Evolutionary conservation across 2,329 filamentous ascomycete genomes (phyloP).

Genomic region (Colletotrichum incanum): DNA sequence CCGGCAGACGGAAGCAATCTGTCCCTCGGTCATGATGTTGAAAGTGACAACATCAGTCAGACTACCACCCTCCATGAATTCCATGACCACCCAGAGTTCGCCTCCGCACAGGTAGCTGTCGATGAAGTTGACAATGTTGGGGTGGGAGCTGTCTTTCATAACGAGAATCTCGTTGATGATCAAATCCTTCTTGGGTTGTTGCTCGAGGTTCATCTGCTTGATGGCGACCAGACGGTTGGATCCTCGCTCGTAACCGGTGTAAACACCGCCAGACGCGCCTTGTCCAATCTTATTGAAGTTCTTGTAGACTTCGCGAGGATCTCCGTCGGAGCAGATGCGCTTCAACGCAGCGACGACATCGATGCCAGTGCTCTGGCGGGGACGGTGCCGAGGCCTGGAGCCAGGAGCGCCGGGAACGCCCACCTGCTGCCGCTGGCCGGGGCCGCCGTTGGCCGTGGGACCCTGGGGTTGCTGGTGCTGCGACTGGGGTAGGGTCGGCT

Average conservation of each 20-base stretch:
- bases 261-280: conserved; percentile 96
- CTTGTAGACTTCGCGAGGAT: conserved; percentile 90
- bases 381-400: conserved; percentile 81
- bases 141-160: conserved; percentile 99
- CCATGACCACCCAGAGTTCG: conserved; percentile 99
- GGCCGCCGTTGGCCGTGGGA: conserved; percentile 48
- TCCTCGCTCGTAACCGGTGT: conserved; percentile 87
- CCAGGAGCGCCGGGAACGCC: conserved; percentile 53
- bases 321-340: conserved; percentile 90
- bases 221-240: conserved; percentile 94
- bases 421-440: conserved; percentile 55
- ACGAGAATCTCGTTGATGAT: conserved; percentile 99
- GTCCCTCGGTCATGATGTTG: conserved; percentile 98
- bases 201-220: conserved; percentile 99
- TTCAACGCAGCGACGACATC: conserved; percentile 89
- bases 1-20: conserved; percentile 95
- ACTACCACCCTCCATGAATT: conserved; percentile 99
- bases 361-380: conserved; percentile 83
- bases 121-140: conserved; percentile 99
- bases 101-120: conserved; percentile 93
- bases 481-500: conserved; percentile 66
- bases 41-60: conserved; percentile 98
- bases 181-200: conserved; percentile 98
- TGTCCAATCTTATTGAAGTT: conserved; percentile 96
- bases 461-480: conserved; percentile 55